Base-by-base conservation (phyloP, 1,284 basidiomycete species). In the Ceratobasidium sp. region DNA sequence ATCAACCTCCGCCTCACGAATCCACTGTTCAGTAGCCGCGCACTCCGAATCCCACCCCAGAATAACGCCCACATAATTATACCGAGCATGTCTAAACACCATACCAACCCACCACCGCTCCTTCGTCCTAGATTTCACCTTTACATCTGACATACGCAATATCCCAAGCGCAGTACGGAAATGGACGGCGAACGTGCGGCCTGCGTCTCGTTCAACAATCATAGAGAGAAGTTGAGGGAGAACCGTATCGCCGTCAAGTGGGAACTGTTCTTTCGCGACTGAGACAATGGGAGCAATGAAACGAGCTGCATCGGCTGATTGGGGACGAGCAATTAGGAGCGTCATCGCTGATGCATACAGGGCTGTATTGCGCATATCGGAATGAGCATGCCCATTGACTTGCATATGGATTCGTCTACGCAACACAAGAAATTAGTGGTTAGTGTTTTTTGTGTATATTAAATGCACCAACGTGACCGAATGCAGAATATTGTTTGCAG, bases 31-130 rank as follows among this genome's bases (percentile, higher is more conserved):
- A 2, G 83, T 82, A 3, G 87, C 86, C 78, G 81, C 83, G 80
- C 89, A 91, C 1, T 79, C 83, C 6, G 84, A 89, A 82, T 90
- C 88, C 90, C 90, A 91, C 3, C 87, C 87, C 73, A 85, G 84
- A 65, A 91, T 87, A 70, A 87, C 87, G 12, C 88, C 90, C 20
- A 83, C 79, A 79, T 90, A 90, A 3, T 82, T 82, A 75, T 86
- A 87, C 52, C 79, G 81, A 44, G 74, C 82, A 81, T 90, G 89
- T 68, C 82, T 81, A 77, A 90, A 88, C n/a, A 88, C 81, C 84
- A 88, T 86, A 4, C 90, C 90, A 52, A 89, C 88, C 79, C 88
- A 89, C 81, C 86, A 85, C 80, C 84, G 82, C 26, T 52, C 61
- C 17, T 26, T 40, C 9, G n/a, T 7, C 17, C 61, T 46, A 10